These are phyloP conservation scores for Diutina sp. DNA, from an alignment of 1,139 yeast genomes.

Conservation along the genomic window DNA sequence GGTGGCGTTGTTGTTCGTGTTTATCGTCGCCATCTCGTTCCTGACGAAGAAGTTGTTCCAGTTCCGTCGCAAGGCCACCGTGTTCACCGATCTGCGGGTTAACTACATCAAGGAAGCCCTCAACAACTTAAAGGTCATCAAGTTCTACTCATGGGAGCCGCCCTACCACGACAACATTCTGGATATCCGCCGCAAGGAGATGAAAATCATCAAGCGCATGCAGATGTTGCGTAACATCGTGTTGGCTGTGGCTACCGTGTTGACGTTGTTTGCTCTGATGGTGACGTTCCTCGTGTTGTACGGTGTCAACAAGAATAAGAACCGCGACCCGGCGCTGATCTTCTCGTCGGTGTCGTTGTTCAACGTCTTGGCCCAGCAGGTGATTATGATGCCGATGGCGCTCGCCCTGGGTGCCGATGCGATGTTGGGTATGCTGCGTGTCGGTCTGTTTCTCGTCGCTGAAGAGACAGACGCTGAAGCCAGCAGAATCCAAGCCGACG, in stretches of 20 bases:
- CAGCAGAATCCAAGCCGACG: neutral
- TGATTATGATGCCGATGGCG: constrained; percentile 60
- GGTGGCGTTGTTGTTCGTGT: constrained; percentile 22
- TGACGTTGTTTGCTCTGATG: constrained; percentile 60
- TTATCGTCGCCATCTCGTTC: constrained; percentile 16
- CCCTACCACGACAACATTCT: constrained; percentile 1
- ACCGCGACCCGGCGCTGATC: constrained; percentile 44
- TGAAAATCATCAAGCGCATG: neutral
- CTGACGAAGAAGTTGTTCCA: constrained; percentile 24
- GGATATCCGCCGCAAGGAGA: neutral
- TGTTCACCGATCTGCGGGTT: constrained; percentile 47
- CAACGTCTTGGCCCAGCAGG: constrained; percentile 38
- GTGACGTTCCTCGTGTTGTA: constrained; percentile 62
- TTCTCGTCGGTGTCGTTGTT: constrained; percentile 74
- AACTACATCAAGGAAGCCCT: constrained; percentile 51
- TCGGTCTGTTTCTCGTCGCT: constrained; percentile 18
- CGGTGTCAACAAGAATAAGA: constrained; percentile 32
- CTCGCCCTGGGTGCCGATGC: constrained; percentile 60
- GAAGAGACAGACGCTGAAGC: neutral
- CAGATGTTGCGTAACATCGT: constrained; percentile 3
- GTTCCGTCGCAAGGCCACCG: constrained; percentile 30
- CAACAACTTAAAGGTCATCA: constrained; percentile 54
- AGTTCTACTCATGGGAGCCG: constrained; percentile 39
- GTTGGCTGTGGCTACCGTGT: constrained; percentile 42
- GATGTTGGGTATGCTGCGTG: constrained; percentile 46